Evolutionary conservation across 352 stramenopile genomes (phyloP), one percentile per base, ranked within the genome.

Genomic region (Phytophthora crassamura): DNA sequence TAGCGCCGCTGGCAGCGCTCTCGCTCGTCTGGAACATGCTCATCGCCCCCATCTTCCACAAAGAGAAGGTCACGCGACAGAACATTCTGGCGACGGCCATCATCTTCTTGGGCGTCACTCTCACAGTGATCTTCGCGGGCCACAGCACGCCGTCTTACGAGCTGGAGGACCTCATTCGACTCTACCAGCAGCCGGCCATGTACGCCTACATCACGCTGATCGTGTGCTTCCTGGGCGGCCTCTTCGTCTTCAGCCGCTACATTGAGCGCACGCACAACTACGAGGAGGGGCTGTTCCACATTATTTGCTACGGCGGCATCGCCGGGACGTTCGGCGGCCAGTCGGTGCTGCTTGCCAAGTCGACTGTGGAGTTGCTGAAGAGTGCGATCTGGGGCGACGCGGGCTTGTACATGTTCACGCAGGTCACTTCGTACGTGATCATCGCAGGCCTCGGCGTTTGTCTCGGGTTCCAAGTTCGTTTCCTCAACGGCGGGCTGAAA

Each of bases 11-110:
- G 46, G 91, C 90, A 5, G 89, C 91, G 20, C 72, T 97, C 16
- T 95, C 86, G 42, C 78, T 98, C 12, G 91, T 97, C 7, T 97
- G 89, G 85, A 98, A 98, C 68, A 93, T 97, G 73, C 86, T 97
- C 38, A 94, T 98, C 55, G 91, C 92, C 2, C 89, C 88, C 2
- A 84, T 90, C 10, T 95, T 98, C 64, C 89, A 97, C 77, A 90
- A 94, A 49, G 91, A 97, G 57, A 93, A 86, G 42, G 81, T 97
- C 28, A 97, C 87, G 9, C 62, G 72, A 9, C 69, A 89, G 39
- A 95, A 96, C 60, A 73, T 97, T 30, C 59, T 93, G 11, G 86
- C 89, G 5, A 97, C 88, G 2, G 74, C 74, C 25, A 94, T 98
- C 64, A 97, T 98, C 66, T 97, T 97, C 64, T 53, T 80, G 2